A percentile compares a stretch with the other conserved stretches of the same genome.
Conservation (phyloP, 129 eudicot species). For the Glebionis coronaria region DNA sequence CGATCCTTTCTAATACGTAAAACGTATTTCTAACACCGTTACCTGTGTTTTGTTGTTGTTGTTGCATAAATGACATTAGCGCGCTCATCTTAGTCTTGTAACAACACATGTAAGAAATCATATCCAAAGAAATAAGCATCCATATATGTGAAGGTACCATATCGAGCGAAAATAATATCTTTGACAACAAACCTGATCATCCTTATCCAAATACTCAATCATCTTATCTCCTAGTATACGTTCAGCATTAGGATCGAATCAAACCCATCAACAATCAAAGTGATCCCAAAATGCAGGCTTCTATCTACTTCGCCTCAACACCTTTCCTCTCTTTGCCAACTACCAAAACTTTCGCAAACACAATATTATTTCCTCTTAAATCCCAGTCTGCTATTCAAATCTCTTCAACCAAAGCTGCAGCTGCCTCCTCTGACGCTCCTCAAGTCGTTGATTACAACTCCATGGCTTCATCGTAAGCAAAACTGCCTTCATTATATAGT, state of each 20-base stretch:
- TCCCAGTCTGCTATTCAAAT: slow-evolving; percentile 1
- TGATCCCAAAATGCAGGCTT: slow-evolving; percentile 43
- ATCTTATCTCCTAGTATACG: slow-evolving; percentile 26
- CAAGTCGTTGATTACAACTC: slow-evolving; percentile 51
- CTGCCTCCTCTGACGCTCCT: slow-evolving; percentile 6
- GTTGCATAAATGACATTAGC: too few species aligned
- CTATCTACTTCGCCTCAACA: slow-evolving; percentile 27
- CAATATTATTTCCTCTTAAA: slow-evolving; percentile 12
- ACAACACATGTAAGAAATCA: not conserved
- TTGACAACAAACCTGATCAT: slow-evolving; percentile 23
- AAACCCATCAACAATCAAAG: not conserved
- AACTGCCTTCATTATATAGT: not conserved
- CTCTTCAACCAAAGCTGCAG: slow-evolving; percentile 31
- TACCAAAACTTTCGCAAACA: slow-evolving; percentile 22
- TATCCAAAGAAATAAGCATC: too few species aligned
- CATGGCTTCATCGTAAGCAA: slow-evolving; percentile 47
- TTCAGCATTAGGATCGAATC: too few species aligned
- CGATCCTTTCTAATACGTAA: too few species aligned
- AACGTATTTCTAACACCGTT: too few species aligned
- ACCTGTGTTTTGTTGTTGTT: too few species aligned
- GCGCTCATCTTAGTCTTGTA: not conserved
- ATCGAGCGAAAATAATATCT: slow-evolving; percentile 10
- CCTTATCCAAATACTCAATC: slow-evolving; percentile 30
- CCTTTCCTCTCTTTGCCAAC: slow-evolving; percentile 16
- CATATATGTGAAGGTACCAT: slow-evolving; percentile 3